These are phyloP conservation scores for Hemisphaericaspora xylanilytica DNA, from an alignment of 1,139 yeast species.

Conservation along the genomic window DNA sequence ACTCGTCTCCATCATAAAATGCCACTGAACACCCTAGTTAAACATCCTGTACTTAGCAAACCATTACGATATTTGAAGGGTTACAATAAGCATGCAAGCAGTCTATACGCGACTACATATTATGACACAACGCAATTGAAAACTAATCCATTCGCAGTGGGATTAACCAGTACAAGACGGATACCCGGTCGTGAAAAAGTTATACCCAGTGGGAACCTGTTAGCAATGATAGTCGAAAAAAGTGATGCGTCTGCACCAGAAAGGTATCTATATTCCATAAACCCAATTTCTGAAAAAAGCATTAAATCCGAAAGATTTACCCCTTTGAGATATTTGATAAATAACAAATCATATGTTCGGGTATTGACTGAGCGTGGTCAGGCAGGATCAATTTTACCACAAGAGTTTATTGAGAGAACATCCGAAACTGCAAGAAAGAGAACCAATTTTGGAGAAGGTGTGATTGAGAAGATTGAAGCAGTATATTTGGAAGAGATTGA, in stretches of 20 bases:
- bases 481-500: conserved; percentile 15
- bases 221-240: conserved; percentile 19
- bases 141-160: conserved; percentile 25
- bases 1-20: neutral
- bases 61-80: conserved; percentile 24
- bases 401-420: conserved; percentile 4
- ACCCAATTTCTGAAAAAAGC: neutral
- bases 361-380: too few relatives aligned
- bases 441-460: neutral
- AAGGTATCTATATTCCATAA: neutral
- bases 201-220: conserved; percentile 25
- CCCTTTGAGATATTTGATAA: conserved; percentile 12
- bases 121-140: conserved; percentile 17
- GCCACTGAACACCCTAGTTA: conserved; percentile 2
- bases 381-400: conserved; percentile 2
- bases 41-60: conserved; percentile 26
- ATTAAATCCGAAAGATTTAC: conserved; percentile 1
- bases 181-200: conserved; percentile 16
- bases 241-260: neutral
- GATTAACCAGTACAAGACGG: conserved; percentile 20
- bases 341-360: conserved; percentile 10
- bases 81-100: conserved; percentile 18
- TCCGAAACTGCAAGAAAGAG: neutral
- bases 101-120: conserved; percentile 14
- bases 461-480: conserved; percentile 13